These are phyloP conservation scores for Chloranthus sessilifolius DNA, from an alignment of 164 flowering plant species.

Conservation along the genomic window DNA sequence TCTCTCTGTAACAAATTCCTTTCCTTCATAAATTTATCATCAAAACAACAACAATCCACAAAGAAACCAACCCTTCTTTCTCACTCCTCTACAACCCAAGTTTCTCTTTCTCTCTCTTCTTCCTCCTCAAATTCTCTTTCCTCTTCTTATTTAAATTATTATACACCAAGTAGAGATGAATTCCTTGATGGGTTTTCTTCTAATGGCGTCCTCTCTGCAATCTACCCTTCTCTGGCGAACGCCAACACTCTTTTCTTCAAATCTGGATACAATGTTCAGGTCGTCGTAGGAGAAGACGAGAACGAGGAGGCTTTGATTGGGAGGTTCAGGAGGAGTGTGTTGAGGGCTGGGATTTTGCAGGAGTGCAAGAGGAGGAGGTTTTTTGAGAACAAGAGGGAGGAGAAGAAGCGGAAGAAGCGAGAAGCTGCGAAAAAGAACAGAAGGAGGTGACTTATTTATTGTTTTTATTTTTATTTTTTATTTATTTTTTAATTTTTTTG, in stretches of 20 bases:
- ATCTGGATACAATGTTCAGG: slow-evolving; percentile 58
- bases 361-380: slow-evolving; percentile 60
- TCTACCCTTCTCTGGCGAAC: not conserved
- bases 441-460: slow-evolving; percentile 27
- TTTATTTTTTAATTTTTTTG: too few relatives aligned
- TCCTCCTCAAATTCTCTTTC: slow-evolving; percentile 4
- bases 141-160: too few relatives aligned
- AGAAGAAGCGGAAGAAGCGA: slow-evolving; percentile 57
- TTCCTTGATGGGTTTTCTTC: not conserved
- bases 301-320: slow-evolving; percentile 59
- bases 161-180: too few relatives aligned
- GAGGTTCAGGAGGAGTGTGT: slow-evolving; percentile 62
- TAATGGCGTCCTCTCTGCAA: not conserved
- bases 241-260: slow-evolving; percentile 2
- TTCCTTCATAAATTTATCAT: too few relatives aligned
- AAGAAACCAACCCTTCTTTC: slow-evolving; percentile 5
- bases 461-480: not conserved
- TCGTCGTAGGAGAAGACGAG: slow-evolving; percentile 60
- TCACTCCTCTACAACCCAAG: slow-evolving; percentile 1
- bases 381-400: slow-evolving; percentile 61
- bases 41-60: slow-evolving; percentile 11
- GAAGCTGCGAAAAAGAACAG: slow-evolving; percentile 66
- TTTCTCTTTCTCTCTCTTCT: slow-evolving; percentile 5
- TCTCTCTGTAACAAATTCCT: slow-evolving; percentile 35
- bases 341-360: slow-evolving; percentile 63